These are phyloP conservation scores for Solanum stenotomum DNA, from an alignment of 257 asterid genomes.

Conservation along the genomic window DNA sequence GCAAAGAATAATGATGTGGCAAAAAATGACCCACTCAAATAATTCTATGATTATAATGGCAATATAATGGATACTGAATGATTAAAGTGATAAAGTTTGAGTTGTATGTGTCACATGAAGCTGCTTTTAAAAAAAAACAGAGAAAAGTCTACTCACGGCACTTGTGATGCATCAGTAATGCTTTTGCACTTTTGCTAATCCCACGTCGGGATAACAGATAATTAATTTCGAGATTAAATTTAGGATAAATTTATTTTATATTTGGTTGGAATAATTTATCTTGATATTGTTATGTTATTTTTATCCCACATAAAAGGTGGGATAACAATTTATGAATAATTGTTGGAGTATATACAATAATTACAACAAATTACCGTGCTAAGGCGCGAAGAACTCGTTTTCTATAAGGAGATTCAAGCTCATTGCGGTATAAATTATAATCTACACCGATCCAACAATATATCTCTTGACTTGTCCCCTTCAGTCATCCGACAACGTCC, in stretches of 20 bases:
- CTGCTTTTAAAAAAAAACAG: neutral
- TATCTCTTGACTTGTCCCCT: too few species aligned
- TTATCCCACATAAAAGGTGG: neutral
- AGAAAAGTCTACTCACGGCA: neutral
- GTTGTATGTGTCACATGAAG: neutral
- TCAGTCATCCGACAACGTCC: rapidly evolving
- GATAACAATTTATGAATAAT: too few species aligned
- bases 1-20: neutral
- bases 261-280: too few species aligned
- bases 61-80: neutral
- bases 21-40: neutral
- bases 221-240: too few species aligned
- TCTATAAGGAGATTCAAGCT: rapidly evolving
- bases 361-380: neutral
- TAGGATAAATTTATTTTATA: too few species aligned
- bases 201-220: neutral
- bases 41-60: neutral
- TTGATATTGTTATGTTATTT: neutral
- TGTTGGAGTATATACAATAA: rapidly evolving
- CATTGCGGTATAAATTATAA: too few species aligned
- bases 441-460: neutral
- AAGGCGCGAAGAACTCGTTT: rapidly evolving
- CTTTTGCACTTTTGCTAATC: neutral
- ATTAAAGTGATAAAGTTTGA: neutral
- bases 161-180: neutral